Percentiles rank a stretch among this genome's conserved stretches.
These are phyloP conservation scores for Spiraea crenata DNA, from an alignment of 331 rosid genomes.

Conservation along the genomic window DNA sequence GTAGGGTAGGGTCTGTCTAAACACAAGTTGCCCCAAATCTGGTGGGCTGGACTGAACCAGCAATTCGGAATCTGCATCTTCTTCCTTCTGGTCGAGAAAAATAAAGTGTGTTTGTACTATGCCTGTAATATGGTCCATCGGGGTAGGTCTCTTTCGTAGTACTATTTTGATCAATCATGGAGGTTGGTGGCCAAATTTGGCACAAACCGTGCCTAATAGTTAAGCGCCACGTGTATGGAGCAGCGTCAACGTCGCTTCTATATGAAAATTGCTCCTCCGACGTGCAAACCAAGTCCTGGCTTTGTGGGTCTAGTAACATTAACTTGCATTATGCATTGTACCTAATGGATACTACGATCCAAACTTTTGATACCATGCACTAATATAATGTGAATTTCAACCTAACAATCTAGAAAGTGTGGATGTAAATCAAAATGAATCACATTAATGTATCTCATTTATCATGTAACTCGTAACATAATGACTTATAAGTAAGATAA, in stretches of 20 bases:
- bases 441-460: no score
- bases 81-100: no score
- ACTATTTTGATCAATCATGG: neutral
- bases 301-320: conserved; percentile 4
- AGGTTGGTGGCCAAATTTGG: neutral
- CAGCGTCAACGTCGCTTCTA: conserved; percentile 18
- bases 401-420: no score
- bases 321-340: no score
- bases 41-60: no score
- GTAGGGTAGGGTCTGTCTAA: no score
- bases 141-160: neutral
- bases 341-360: neutral
- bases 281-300: conserved; percentile 20
- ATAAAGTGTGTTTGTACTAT: neutral
- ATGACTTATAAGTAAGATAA: no score
- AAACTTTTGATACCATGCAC: no score
- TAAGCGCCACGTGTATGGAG: conserved; percentile 21
- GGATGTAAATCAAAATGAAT: no score
- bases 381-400: no score
- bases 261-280: conserved; percentile 11
- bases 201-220: conserved; percentile 14
- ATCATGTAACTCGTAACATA: no score
- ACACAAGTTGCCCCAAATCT: no score
- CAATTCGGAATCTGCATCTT: neutral
- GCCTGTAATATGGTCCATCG: neutral